Conservation (phyloP, 1,139 yeast species). For the Blastobotrys buckinghamii region DNA sequence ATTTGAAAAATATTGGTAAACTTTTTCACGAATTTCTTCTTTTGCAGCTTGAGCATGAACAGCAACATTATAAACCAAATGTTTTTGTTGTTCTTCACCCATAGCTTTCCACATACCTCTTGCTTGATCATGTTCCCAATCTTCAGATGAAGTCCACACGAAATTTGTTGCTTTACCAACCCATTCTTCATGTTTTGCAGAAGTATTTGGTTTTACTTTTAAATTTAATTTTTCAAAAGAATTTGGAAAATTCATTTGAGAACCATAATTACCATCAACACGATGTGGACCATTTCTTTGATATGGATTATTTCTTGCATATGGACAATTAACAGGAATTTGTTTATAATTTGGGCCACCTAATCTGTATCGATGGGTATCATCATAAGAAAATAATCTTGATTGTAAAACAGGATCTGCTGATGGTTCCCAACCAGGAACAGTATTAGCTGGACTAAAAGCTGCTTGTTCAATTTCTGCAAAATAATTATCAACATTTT, state of each 20-base stretch:
- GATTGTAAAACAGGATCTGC: conserved; percentile 84
- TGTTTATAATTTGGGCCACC: conserved; percentile 42
- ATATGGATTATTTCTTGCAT: conserved; percentile 2
- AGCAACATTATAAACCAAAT: conserved; percentile 40
- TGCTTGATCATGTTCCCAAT: conserved; percentile 7
- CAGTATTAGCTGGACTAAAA: conserved; percentile 73
- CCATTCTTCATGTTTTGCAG: conserved; percentile 9
- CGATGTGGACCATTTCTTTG: conserved; percentile 5
- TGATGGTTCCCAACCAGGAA: conserved; percentile 75
- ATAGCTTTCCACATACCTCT: conserved; percentile 8
- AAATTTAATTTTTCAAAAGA: not conserved
- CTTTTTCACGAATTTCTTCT: conserved; percentile 72
- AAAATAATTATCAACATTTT: conserved; percentile 67
- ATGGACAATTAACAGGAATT: conserved; percentile 9
- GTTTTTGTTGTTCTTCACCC: conserved; percentile 5
- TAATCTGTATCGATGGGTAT: conserved; percentile 63
- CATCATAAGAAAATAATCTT: conserved; percentile 75
- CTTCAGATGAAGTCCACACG: conserved; percentile 4
- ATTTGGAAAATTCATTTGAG: not conserved
- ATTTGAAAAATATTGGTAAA: conserved; percentile 67
- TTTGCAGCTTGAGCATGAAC: conserved; percentile 66
- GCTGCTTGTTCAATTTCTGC: conserved; percentile 78
- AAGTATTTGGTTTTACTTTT: not conserved
- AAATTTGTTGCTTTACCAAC: conserved; percentile 4
- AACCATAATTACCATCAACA: conserved; percentile 6